Evolutionary conservation across 2,329 filamentous ascomycete genomes (phyloP).

Genomic region (Fusarium camptoceras): DNA sequence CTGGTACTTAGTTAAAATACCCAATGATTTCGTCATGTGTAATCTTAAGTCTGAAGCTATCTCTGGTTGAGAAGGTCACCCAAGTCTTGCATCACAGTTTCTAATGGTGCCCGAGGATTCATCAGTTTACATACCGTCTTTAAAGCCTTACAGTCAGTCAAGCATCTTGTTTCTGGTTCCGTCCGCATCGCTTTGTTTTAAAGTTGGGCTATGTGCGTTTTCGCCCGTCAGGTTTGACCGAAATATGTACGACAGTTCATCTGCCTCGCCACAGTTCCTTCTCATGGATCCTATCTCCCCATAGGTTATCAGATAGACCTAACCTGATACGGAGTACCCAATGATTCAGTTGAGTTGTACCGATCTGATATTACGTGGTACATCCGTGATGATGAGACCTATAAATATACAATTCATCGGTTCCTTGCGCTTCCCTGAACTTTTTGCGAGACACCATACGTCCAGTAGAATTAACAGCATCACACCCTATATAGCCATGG

Average conservation of each 20-base stretch:
- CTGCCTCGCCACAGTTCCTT: not conserved
- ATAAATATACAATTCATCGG: not conserved
- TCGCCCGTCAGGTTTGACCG: not conserved
- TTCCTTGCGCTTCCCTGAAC: not conserved
- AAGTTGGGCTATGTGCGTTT: not conserved
- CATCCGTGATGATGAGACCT: not conserved
- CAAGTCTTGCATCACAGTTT: not conserved
- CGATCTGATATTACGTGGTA: not conserved
- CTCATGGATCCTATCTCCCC: not conserved
- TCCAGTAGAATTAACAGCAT: not conserved
- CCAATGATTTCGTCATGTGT: not conserved
- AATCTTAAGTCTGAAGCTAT: not conserved
- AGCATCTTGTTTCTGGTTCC: not conserved
- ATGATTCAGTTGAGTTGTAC: not conserved
- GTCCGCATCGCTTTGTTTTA: not conserved
- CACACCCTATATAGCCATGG: not conserved
- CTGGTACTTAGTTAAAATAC: not conserved
- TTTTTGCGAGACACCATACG: not conserved
- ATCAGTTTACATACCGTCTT: not conserved
- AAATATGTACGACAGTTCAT: not conserved
- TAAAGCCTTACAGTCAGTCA: not conserved
- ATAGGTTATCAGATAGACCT: not conserved
- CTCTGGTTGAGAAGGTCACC: not conserved
- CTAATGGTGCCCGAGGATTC: not conserved
- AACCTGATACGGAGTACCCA: not conserved